These are phyloP conservation scores for Cynara cardunculus DNA, from an alignment of 129 eudicot species.

Conservation along the genomic window DNA sequence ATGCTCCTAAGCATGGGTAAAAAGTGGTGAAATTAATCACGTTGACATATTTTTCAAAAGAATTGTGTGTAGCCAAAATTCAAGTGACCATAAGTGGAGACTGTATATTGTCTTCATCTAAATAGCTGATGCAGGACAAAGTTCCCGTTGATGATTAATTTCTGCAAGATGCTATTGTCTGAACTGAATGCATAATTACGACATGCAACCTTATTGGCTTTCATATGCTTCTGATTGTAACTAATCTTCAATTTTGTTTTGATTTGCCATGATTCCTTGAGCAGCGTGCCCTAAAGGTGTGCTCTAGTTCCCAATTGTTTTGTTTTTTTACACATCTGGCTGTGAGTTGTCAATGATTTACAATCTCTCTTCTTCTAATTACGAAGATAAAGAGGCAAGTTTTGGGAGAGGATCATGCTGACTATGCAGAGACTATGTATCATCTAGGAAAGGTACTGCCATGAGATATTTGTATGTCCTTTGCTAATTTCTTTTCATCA, in stretches of 20 bases:
- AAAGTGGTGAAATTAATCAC: no score
- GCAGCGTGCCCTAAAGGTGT: slow-evolving; percentile 92
- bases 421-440: slow-evolving; percentile 95
- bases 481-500: background rate
- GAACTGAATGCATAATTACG: slow-evolving; percentile 7
- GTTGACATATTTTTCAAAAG: no score
- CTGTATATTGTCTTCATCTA: no score
- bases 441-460: slow-evolving; percentile 82
- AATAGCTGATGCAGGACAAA: no score
- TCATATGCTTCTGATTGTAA: slow-evolving; percentile 14
- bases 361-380: slow-evolving; percentile 6
- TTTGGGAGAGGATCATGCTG: slow-evolving; percentile 76
- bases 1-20: no score
- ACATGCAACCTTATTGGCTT: slow-evolving; percentile 22
- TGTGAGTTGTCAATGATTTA: slow-evolving; percentile 1
- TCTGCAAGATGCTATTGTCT: background rate
- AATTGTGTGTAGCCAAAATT: no score
- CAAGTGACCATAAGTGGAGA: no score
- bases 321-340: background rate
- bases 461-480: background rate
- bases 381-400: slow-evolving; percentile 84
- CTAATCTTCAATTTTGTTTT: background rate
- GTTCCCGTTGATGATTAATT: no score
- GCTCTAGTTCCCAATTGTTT: background rate
- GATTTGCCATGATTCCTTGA: background rate